Conservation (phyloP, 257 asterid species). For the Cynanchum wilfordii region DNA sequence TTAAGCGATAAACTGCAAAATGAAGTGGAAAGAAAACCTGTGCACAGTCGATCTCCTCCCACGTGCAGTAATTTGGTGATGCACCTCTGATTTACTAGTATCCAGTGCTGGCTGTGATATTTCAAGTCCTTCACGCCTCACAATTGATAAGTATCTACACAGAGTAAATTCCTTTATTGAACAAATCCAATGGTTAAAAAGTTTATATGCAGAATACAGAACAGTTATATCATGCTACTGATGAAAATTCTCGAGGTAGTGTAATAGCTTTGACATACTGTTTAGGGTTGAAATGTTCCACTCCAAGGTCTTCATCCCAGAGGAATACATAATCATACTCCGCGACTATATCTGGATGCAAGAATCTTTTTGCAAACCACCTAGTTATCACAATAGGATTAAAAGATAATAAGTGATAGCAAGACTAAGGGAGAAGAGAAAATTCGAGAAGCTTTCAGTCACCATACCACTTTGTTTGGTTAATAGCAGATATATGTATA, state of each 20-base stretch:
- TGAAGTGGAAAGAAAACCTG: conserved; percentile 34
- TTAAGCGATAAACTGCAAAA: background rate
- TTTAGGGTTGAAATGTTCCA: conserved; percentile 61
- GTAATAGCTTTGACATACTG: conserved; percentile 38
- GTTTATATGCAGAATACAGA: background rate
- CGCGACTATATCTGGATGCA: conserved; percentile 74
- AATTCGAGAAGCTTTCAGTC: background rate
- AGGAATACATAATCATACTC: conserved; percentile 54
- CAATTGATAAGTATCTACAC: conserved; percentile 61
- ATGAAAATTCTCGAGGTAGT: background rate
- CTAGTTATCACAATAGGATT: conserved; percentile 24
- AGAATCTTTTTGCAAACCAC: conserved; percentile 85
- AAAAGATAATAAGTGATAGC: conserved; percentile 1
- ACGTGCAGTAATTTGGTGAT: conserved; percentile 83
- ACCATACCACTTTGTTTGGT: conserved; percentile 83
- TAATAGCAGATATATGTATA: conserved; percentile 59
- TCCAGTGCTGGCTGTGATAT: conserved; percentile 94
- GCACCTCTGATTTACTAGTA: conserved; percentile 56
- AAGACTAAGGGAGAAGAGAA: background rate
- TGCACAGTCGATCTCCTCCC: conserved; percentile 53
- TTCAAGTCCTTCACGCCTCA: conserved; percentile 67
- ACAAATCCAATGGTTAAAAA: background rate
- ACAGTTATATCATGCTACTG: background rate
- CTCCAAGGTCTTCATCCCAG: conserved; percentile 89
- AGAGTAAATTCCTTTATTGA: background rate